A percentile compares a stretch with the other conserved stretches of the same genome.
Conservation (phyloP, 2,329 filamentous ascomycete species). For the Alternaria sp. region DNA sequence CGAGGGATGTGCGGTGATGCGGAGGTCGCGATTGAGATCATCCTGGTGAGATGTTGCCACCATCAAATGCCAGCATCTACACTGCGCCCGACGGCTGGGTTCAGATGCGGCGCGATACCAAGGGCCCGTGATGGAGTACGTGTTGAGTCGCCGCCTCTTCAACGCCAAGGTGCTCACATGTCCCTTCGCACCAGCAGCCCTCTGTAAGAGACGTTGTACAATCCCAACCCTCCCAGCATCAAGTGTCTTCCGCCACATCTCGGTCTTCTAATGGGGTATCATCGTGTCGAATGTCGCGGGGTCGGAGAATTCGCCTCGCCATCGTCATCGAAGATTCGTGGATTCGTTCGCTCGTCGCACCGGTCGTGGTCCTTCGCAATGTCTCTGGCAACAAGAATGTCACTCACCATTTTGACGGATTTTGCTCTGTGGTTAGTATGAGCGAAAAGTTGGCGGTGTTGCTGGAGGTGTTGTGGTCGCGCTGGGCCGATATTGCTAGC, state of each 20-base stretch:
- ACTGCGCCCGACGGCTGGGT: not conserved
- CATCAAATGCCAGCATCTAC: not conserved
- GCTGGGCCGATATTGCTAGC: slow-evolving; percentile 32
- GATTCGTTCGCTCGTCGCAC: slow-evolving; percentile 38
- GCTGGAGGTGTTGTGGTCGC: slow-evolving; percentile 34
- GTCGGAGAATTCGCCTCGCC: slow-evolving; percentile 23
- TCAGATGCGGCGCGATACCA: not conserved
- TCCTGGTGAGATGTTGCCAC: not conserved
- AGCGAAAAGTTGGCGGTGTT: slow-evolving; percentile 45
- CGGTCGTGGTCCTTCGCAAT: slow-evolving; percentile 11
- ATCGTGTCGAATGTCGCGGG: slow-evolving; percentile 11
- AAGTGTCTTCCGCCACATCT: not conserved
- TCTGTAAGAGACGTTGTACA: not conserved
- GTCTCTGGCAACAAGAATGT: not conserved
- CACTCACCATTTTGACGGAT: slow-evolving; percentile 52
- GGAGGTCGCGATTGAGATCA: not conserved
- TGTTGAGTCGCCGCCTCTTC: not conserved
- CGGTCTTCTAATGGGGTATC: not conserved
- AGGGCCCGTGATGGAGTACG: not conserved
- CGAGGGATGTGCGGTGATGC: not conserved
- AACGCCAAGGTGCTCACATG: not conserved
- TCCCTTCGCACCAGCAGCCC: not conserved
- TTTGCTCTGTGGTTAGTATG: slow-evolving; percentile 45
- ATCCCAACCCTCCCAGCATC: not conserved
- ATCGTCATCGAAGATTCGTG: slow-evolving; percentile 26